Evolutionary conservation across 73 alveolate genomes (phyloP), one percentile per base, ranked within the genome.

Genomic region (Blepharisma japonicum): DNA sequence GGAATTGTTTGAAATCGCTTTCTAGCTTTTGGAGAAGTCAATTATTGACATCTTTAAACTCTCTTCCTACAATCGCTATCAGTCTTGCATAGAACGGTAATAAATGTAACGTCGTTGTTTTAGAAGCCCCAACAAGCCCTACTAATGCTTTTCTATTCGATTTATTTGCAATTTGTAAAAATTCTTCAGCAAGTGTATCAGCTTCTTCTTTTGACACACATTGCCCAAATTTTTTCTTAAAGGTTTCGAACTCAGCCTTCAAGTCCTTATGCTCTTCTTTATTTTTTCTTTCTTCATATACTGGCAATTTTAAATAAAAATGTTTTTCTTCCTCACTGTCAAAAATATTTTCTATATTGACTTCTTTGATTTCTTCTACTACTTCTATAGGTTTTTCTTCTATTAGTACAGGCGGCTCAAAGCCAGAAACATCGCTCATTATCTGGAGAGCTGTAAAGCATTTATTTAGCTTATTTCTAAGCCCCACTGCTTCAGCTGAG

Each of bases 261-360:
- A 14, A 11, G n/a, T 14, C 74, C 23, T 61, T 61, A 25, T 9
- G n/a, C 14, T 20, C 74, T 61, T 61, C 74, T 61, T 61, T 61
- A 53, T 11, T 20, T 32, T 32, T 32, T 32, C 42, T 32, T 14
- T 61, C 74, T 61, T 61, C 74, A 61, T 2, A 20, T 20, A 9
- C 5, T 1, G 47, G 14, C 18, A 61, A 39, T 25, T 61, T 61
- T 25, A 61, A 25, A 25, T 61, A 61, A 61, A 61, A 61, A 61
- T 61, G 1, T 9, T 25, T 14, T 8, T 61, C 74, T 61, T 61
- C 74, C 18, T 61, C 74, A 61, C 74, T 61, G 14, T 61, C 74
- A 61, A 61, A 61, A 14, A 61, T 20, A n/a, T 61, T 39, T 11
- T 14, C 11, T 18, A 39, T n/a, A 48, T 2, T 61, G 2, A 25